Evolutionary conservation across 2,329 filamentous ascomycete species (phyloP).

Genomic region (Botryotinia narcissicola): DNA sequence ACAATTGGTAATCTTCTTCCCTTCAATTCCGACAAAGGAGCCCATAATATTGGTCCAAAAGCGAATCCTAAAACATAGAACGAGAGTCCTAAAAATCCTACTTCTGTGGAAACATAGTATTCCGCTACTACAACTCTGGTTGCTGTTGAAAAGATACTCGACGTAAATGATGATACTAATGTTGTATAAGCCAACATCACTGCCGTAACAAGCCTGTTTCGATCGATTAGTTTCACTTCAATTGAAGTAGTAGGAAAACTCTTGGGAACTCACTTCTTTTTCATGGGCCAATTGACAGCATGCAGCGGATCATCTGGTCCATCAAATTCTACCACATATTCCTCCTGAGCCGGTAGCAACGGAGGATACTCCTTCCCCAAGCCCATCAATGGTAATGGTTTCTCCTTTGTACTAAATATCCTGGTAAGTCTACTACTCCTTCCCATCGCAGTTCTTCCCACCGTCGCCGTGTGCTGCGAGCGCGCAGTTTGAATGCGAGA

Average conservation of each 20-base stretch:
- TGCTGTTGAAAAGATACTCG: conserved; percentile 71
- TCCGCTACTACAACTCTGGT: conserved; percentile 54
- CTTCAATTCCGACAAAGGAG: conserved; percentile 68
- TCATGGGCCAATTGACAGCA: conserved; percentile 80
- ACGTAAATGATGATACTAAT: conserved; percentile 67
- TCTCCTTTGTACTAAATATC: conserved; percentile 32
- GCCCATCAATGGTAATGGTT: conserved; percentile 66
- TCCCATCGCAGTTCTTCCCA: conserved; percentile 51
- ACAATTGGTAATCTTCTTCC: conserved; percentile 64
- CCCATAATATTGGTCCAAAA: conserved; percentile 69
- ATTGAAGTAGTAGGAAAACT: conserved; percentile 26
- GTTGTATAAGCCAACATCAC: conserved; percentile 72
- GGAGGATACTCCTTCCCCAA: conserved; percentile 74
- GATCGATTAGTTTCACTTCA: conserved; percentile 34
- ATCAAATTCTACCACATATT: conserved; percentile 83
- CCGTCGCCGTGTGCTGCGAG: conserved; percentile 69
- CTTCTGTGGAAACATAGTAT: conserved; percentile 60
- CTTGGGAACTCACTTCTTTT: conserved; percentile 62
- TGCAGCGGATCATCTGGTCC: conserved; percentile 80
- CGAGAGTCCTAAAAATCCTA: conserved; percentile 63
- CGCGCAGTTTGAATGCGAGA: conserved; percentile 68
- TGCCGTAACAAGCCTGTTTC: conserved; percentile 56
- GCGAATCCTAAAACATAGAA: conserved; percentile 72
- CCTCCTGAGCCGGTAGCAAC: conserved; percentile 64
- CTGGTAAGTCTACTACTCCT: conserved; percentile 48